Base-by-base conservation (phyloP, 306 rosid species). In the Lotus japonicus region DNA sequence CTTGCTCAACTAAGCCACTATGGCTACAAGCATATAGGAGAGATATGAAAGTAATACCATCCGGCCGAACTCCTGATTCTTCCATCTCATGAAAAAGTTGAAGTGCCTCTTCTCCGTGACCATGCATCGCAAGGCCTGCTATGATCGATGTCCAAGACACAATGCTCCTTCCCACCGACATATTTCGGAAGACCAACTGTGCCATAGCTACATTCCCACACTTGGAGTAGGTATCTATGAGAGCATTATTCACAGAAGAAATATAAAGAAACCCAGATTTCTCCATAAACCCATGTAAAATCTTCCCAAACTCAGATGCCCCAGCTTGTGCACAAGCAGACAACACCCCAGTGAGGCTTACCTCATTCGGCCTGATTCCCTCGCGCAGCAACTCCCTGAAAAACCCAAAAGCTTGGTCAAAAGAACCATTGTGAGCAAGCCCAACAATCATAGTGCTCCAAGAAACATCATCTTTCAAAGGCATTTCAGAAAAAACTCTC, bases 391-490 rank as follows among this genome's bases (percentile, higher is more conserved):
- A 70, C 56, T 82, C 82, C 89, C 89, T 76, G 80, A 94, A 94
- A 82, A 86, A 65, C 45, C 81, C 83, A 81, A 90, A 85, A 68
- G 96, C 89, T 69, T 83, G 80, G 52, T 86, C 73, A 74, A 89
- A 90, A 45, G 52, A 83, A 50, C 94, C 89, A 23, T 55, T 70
- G 4, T 84, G 94, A 54, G 90, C 77, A 81, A 85, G 86, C 80
- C 92, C 98, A 72, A 85, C 85, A 76, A 90, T 88, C 90, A 94
- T 85, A 26, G 85, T 94, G 76, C 97, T 86, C 98, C 94, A 94
- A 21, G 92, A 94, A 58, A 88, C 89, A 41, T 75, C 96, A 48
- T 94, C 90, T 76, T 79, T 84, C 50, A 77, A 13, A 23, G 79
- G 80, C 89, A 92, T 90, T 18, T 82, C 80, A 55, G 35, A 53